Percentiles rank a stretch among this genome's conserved stretches.
Evolutionary conservation across 2,329 filamentous ascomycete genomes (phyloP).

Genomic region (Pseudophaeomoniella oleicola): DNA sequence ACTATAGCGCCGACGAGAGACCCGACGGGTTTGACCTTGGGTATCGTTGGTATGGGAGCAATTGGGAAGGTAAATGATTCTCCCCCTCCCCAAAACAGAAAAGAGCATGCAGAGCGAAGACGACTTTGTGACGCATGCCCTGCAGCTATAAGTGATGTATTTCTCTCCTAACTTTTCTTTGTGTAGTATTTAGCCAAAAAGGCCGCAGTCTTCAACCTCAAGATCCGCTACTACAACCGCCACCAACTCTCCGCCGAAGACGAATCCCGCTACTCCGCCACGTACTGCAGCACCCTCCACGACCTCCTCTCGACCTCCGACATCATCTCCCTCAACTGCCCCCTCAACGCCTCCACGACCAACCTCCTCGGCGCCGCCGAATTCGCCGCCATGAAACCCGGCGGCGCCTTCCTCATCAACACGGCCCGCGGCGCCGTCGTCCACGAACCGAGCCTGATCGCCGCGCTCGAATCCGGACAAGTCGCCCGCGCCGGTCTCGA

Average conservation of each 20-base stretch:
- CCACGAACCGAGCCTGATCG: constrained; percentile 31
- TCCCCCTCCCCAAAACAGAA: no score
- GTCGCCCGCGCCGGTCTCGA: constrained; percentile 29
- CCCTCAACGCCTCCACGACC: constrained; percentile 27
- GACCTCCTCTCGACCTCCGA: constrained; percentile 29
- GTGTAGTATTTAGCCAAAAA: constrained; percentile 29
- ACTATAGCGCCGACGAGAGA: constrained; percentile 27
- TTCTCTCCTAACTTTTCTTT: background rate
- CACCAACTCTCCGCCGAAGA: constrained; percentile 23
- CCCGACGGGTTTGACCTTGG: constrained; percentile 28
- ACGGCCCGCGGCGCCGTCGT: constrained; percentile 29
- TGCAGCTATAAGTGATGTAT: no score
- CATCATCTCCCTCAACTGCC: constrained; percentile 29
- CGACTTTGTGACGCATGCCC: no score
- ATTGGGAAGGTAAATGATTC: constrained; percentile 26
- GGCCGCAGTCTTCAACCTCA: constrained; percentile 30
- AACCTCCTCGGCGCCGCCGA: constrained; percentile 31
- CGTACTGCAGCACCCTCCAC: constrained; percentile 31
- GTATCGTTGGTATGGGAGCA: constrained; percentile 33
- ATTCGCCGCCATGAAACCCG: constrained; percentile 29
- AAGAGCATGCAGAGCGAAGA: no score
- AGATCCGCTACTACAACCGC: constrained; percentile 32
- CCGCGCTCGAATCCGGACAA: constrained; percentile 28
- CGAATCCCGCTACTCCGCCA: constrained; percentile 25
- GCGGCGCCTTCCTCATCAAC: constrained; percentile 28